Evolutionary conservation across 306 rosid species (phyloP).

Genomic region (Hippophae gyantsensis): DNA sequence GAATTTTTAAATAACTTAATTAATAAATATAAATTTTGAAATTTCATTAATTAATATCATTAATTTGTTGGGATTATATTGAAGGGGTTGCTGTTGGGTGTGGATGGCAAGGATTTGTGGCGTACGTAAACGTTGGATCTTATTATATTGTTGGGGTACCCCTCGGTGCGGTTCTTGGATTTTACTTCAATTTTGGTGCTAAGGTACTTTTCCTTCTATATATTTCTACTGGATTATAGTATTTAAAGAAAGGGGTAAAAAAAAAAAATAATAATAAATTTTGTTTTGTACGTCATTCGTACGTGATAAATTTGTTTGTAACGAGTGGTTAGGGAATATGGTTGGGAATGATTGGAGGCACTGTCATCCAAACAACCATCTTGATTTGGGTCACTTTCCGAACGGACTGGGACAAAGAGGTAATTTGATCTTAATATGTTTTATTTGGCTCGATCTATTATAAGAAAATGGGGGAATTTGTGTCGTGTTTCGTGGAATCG

Average conservation of each 20-base stretch:
- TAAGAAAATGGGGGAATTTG: neutral
- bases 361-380: conserved; percentile 49
- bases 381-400: conserved; percentile 51
- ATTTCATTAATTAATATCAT: no score
- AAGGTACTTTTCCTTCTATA: conserved; percentile 25
- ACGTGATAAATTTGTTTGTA: no score
- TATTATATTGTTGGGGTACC: conserved; percentile 58
- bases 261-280: no score
- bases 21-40: no score
- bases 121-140: conserved; percentile 62
- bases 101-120: conserved; percentile 75
- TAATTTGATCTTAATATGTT: neutral
- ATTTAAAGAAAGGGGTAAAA: no score
- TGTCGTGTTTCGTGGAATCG: no score
- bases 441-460: no score
- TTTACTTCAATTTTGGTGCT: conserved; percentile 50
- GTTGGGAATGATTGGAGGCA: conserved; percentile 84
- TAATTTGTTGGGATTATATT: no score
- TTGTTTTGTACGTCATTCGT: no score
- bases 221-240: no score
- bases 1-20: neutral
- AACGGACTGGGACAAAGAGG: conserved; percentile 67
- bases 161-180: conserved; percentile 53
- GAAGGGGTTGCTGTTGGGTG: conserved; percentile 79
- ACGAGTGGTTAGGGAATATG: conserved; percentile 45